A percentile compares a stretch with the other conserved stretches of the same genome.
Evolutionary conservation across 306 rosid genomes (phyloP).

Genomic region (Quercus mongolica): DNA sequence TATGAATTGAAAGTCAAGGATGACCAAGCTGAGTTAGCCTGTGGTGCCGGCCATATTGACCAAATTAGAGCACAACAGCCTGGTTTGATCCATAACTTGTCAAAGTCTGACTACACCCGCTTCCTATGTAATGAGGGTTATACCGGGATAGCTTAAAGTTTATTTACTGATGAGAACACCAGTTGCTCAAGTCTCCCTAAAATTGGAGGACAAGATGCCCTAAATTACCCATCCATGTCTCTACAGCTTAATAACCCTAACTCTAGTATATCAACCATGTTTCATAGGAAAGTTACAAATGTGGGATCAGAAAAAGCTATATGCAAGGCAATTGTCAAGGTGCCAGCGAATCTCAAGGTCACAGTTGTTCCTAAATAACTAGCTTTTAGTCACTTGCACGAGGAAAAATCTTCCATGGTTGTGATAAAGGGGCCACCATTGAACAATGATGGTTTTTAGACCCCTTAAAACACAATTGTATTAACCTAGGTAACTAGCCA

Average conservation of each 20-base stretch:
- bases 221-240: constrained; percentile 79
- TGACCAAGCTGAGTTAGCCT: constrained; percentile 29
- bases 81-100: constrained; percentile 53
- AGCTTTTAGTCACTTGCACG: constrained; percentile 28
- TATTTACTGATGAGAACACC: background rate
- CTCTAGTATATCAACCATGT: constrained; percentile 44
- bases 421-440: constrained; percentile 34
- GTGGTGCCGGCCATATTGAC: constrained; percentile 68
- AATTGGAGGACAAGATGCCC: constrained; percentile 38
- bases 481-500: too few species aligned
- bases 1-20: constrained; percentile 32
- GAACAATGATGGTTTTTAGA: background rate
- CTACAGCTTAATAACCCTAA: constrained; percentile 3
- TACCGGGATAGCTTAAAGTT: constrained; percentile 35
- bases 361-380: constrained; percentile 47
- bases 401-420: constrained; percentile 48
- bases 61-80: constrained; percentile 52
- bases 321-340: constrained; percentile 41
- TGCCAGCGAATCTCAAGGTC: background rate
- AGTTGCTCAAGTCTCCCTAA: background rate
- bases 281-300: constrained; percentile 49
- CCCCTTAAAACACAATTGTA: too few species aligned
- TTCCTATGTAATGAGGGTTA: constrained; percentile 56
- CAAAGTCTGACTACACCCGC: constrained; percentile 31
- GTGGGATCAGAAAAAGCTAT: constrained; percentile 48